Conservation (phyloP, 2,329 filamentous ascomycete species). For the Cladosporium sp. region DNA sequence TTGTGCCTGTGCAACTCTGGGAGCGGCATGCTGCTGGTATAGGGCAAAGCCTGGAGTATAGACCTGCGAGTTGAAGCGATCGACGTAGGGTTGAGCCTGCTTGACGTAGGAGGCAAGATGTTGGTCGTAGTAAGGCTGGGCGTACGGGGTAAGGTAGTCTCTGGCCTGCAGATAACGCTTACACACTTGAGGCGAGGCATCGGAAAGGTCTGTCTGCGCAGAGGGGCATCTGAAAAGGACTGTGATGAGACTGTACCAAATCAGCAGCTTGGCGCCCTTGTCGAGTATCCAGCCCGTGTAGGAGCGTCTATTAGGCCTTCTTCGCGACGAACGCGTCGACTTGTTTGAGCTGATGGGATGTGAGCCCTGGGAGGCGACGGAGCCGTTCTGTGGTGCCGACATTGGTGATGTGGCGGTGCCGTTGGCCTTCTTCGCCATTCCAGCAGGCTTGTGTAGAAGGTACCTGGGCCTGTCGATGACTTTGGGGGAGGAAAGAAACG, state of each 20-base stretch:
- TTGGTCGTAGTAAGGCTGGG: constrained; percentile 78
- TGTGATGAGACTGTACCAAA: constrained; percentile 83
- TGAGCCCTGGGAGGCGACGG: constrained; percentile 4
- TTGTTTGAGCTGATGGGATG: constrained; percentile 12
- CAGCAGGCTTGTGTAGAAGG: not conserved
- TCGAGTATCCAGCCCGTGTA: constrained; percentile 24
- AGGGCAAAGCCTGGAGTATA: constrained; percentile 63
- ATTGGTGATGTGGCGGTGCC: constrained; percentile 11
- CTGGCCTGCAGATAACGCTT: constrained; percentile 68
- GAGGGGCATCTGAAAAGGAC: constrained; percentile 78
- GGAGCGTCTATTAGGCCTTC: constrained; percentile 16
- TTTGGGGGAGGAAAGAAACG: not conserved
- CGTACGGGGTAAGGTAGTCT: constrained; percentile 66
- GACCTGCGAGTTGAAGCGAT: constrained; percentile 54
- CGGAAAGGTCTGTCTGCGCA: constrained; percentile 61
- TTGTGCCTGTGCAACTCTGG: constrained; percentile 64
- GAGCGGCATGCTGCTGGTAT: constrained; percentile 68
- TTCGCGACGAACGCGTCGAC: constrained; percentile 14
- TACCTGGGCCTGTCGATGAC: not conserved
- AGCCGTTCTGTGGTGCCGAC: constrained; percentile 21
- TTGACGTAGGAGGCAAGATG: constrained; percentile 84
- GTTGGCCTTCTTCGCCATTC: constrained; percentile 1
- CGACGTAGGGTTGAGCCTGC: constrained; percentile 67
- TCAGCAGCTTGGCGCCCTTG: constrained; percentile 53
- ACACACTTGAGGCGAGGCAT: constrained; percentile 72